A percentile compares a stretch with the other conserved stretches of the same genome.
phyloP scores from a whole-genome alignment of 2,329 filamentous ascomycete species.

The Paecilomyces dactylethromorphus region DNA sequence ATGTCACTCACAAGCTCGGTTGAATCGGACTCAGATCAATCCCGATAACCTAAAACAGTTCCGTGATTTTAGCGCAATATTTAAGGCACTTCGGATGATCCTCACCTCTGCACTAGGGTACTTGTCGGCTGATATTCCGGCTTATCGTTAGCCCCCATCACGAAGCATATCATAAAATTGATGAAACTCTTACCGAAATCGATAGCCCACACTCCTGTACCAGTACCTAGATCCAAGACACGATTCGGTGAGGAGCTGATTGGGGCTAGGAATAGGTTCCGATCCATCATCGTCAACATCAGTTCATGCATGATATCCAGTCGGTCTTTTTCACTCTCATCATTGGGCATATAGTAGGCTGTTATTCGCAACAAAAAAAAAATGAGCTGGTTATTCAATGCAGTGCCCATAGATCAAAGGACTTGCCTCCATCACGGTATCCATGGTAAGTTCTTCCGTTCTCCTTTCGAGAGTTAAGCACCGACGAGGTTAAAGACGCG shows the following conservation, averaged over 20 bases:
- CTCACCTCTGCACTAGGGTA: conserved; percentile 17
- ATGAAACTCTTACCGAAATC: conserved; percentile 12
- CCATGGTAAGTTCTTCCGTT: background rate
- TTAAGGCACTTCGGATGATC: background rate
- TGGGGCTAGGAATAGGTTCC: conserved; percentile 12
- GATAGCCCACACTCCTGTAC: conserved; percentile 21
- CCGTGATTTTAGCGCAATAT: background rate
- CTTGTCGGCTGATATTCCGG: conserved; percentile 13
- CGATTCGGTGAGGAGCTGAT: conserved; percentile 7
- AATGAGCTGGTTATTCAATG: background rate
- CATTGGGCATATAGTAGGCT: conserved; percentile 9
- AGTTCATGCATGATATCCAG: conserved; percentile 14
- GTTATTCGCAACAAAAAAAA: background rate
- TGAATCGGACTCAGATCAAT: conserved; percentile 24
- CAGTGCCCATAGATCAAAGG: background rate
- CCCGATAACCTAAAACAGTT: conserved; percentile 12
- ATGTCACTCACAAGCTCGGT: conserved; percentile 9
- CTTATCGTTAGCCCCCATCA: background rate
- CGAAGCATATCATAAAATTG: background rate
- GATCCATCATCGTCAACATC: conserved; percentile 7
- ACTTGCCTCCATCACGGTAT: conserved; percentile 1
- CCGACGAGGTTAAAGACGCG: background rate
- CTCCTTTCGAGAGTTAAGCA: background rate
- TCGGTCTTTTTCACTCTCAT: conserved; percentile 12
- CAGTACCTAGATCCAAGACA: conserved; percentile 14